Evolutionary conservation across 1,139 yeast genomes (phyloP), one percentile per base, ranked within the genome.

Genomic region (Kodamaea ohmeri): DNA sequence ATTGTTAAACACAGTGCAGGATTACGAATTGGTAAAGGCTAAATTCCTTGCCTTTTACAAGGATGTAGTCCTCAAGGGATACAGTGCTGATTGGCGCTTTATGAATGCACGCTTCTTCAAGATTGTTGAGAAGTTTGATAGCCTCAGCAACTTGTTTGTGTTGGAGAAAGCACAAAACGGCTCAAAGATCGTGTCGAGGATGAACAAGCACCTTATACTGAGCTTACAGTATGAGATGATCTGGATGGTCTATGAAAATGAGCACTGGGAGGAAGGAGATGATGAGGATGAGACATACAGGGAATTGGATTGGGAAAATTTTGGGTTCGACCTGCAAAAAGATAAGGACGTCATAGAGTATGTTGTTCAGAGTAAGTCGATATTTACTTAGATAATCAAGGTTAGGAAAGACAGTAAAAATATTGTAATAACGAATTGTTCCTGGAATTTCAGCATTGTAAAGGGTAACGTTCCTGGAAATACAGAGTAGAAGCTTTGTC

Each of bases 191-290:
- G 53, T 70, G 25, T 60, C 59, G 26, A 55, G 56, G 37, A 67
- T 68, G 65, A 60, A 61, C 38, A 63, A 60, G 42, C 63, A 66
- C 49, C 61, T 69, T 41, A 66, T 62, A 11, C 61, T 71, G 15
- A 63, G 71, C 39, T 58, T 71, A 39, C 53, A 55, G 30, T 67
- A 65, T 46, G 76, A 71, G 47, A 49, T 71, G 53, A 64, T 67
- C 18, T 69, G 71, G 71, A 55, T 60, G 30, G 61, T 69, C 27
- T 66, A 65, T 49, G 57, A 60, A 38, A 44, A 55, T 40, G 58
- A 56, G 36, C 32, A 31, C 20, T 27, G 17, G 22, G 41, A 37
- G 12, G 39, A 40, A 13, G 34, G 25, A 9, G 39, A 42, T 2
- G 41, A 42, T 19, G 35, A 39, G 12, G 34, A 38, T 11, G 38